phyloP scores from a whole-genome alignment of 495 filamentous ascomycete species.

The Penicillium manginii region DNA sequence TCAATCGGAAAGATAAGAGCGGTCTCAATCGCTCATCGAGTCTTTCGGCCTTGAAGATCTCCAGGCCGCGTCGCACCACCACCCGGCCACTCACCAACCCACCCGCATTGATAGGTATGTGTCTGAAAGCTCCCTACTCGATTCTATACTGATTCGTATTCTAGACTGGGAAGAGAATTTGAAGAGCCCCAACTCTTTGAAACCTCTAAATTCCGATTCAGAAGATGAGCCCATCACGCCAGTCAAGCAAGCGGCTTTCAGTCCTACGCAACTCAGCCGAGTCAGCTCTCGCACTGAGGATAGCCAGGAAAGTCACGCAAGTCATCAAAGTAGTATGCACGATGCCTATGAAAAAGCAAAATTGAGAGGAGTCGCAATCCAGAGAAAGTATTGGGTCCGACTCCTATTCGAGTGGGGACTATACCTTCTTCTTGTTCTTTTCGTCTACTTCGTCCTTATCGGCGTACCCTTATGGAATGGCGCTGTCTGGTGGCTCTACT shows the following conservation, averaged over 20 bases:
- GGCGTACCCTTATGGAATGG: constrained; percentile 49
- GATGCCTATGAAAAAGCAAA: constrained; percentile 33
- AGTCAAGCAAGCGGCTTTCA: constrained; percentile 17
- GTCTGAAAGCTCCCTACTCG: not conserved
- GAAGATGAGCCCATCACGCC: constrained; percentile 25
- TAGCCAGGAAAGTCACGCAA: constrained; percentile 11
- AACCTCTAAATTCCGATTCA: constrained; percentile 7
- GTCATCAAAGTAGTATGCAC: constrained; percentile 19
- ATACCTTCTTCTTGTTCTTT: constrained; percentile 34
- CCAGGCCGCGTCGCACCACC: constrained; percentile 14
- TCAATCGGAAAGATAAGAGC: constrained; percentile 6
- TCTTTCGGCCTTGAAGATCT: constrained; percentile 19
- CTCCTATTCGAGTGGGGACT: constrained; percentile 39
- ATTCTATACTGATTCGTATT: not conserved
- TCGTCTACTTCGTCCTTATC: constrained; percentile 45
- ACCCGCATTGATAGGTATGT: constrained; percentile 22
- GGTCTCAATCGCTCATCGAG: constrained; percentile 20
- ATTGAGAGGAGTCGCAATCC: constrained; percentile 30
- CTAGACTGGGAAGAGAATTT: constrained; percentile 17
- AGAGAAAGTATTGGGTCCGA: constrained; percentile 40
- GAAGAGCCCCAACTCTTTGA: constrained; percentile 7
- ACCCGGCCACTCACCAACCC: constrained; percentile 24
- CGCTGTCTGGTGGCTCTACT: constrained; percentile 46
- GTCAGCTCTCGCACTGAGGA: constrained; percentile 10
- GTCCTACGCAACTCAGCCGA: constrained; percentile 9